Base-by-base conservation (phyloP, 225 moss, liverwort and hornwort species). In the Marchantia polymorpha region DNA sequence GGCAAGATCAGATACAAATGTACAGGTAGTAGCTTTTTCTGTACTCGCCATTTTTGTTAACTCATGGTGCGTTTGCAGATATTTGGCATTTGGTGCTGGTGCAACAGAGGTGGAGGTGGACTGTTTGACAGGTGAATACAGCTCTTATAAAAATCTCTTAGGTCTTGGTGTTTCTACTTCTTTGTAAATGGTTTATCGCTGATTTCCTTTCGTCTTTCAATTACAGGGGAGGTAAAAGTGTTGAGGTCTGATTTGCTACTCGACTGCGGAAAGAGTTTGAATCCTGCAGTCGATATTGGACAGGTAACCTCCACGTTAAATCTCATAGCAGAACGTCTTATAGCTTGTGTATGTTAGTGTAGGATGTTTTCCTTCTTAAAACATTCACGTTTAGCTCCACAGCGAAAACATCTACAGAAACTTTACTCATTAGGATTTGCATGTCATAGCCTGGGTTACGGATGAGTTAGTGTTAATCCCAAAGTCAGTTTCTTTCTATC, bases 231-330 rank as follows among this genome's bases (percentile, higher is more conserved):
- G 68, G 88, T 91, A 11, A 82, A 88, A 65, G 31, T 93, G 81
- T 70, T 93, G 83, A 83, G 91, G 79, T 69, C 71, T 79, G 95
- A 96, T 79, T 2, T 96, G 74, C 80, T 93, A 19, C 77, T 93
- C 82, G 95, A 96, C 70, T 93, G 95, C 78, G 95, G 95, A 79
- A 96, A 93, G 86, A 96, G 95, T 82, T 83, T 96, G 77, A 96
- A 93, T 73, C 95, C 95, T 75, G 93, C 92, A 47, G 29, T 93
- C 47, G 95, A 96, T 64, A 89, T 96, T 63, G 95, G 95, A 52
- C 95, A 95, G 89, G 95, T 92, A 68, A 81, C 81, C 74, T 56
- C 8, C 67, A 67, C 12, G 15, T 39, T 2, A 39, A 39, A 39
- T 39, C 39, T 39, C 39, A 5, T 2, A 39, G 39, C 5, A 5